Evolutionary conservation across 805 yeast species (phyloP), one percentile per base, ranked within the genome.

Genomic region (Metschnikowia amazonensis): DNA sequence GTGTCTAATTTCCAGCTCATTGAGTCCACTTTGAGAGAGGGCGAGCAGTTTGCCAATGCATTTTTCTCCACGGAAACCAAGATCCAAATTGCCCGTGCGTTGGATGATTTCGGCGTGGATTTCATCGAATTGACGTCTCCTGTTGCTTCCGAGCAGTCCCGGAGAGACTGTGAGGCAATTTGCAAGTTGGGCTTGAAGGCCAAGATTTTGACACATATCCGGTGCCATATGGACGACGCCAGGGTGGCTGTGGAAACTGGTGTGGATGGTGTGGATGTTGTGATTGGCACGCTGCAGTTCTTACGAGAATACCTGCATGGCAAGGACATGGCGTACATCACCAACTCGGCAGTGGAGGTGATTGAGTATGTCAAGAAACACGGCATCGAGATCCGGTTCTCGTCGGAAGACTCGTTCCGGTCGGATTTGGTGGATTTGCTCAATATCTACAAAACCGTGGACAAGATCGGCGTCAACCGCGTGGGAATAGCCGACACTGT

Each of bases 191-290:
- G 98, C 9, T 81, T 92, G 66, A 89, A 86, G 73, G 92, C 97
- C 53, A 92, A 94, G 75, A 89, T 94, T 53, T 79, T 92, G 57
- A 92, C 99, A 41, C 98, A 92, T 68, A 94, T 94, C 57, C 82
- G 98, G 70, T 92, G 99, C 72, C 97, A 92, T 72, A 92, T 92
- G 97, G 98, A 92, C 69, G 99, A 94, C 62, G 99, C 98, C 46
- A 79, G 84, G 60, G 87, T 94, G 49, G 99, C 99, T 5, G 99
- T 92, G 39, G 94, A 88, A 63, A 92, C 98, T 32, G 98, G 99
- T 66, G 99, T 94, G 44, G 98, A 94, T 66, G 99, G 98, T 71
- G 98, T 92, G 51, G 97, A 94, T 72, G 97, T 92, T 47, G 97
- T 92, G 49, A 92, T 92, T 68, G 98, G 98, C 54, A 92, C 98